Base-by-base conservation (phyloP, 2,329 filamentous ascomycete genomes). In the Fusarium longipes region DNA sequence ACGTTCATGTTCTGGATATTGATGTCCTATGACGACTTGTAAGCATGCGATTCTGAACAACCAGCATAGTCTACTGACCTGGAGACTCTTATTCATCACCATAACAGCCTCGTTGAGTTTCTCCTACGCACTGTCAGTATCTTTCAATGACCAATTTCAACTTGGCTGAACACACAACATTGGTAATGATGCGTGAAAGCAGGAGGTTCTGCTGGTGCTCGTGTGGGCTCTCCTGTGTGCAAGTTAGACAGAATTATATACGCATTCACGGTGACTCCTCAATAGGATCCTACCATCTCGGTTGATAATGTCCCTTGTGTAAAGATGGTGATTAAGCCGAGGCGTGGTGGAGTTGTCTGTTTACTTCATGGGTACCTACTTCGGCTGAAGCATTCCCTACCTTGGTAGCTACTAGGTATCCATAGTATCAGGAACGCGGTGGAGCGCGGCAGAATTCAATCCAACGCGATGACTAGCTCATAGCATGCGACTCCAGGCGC, bases 1-100 rank as follows among this genome's bases (percentile, higher is more conserved):
- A 97, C 93, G 76, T 99, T 97, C 93, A 98, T 97, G 78, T 98
- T 99, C 75, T 97, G 92, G 56, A 97, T 90, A 76, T 98, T 98
- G 84, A 98, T 97, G 71, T 98, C 95, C 92, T 97, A 72, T 5
- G 3, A 9, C 18, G 15, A 15, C 33, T 63, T 61, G 39, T 64
- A 22, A 63, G 53, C n/a, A 39, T 12, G 14, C 10, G 3, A 25
- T 29, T 2, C 5, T 18, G 12, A 33, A 36, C 15, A 24, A 18
- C 11, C 42, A 8, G 15, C 14, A n/a, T 11, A 9, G 17, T 38
- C 32, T 18, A 54, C 59, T 15, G 49, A 94, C 93, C 80, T 97
- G 92, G 2, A 99, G 89, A 48, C 88, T 92, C 79, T 93, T 97
- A 80, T 98, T 99, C 86, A 98, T 87, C 50, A 95, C 89, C 81